Evolutionary conservation across 495 filamentous ascomycete species (phyloP).

Genomic region (Podospora tetraspora): DNA sequence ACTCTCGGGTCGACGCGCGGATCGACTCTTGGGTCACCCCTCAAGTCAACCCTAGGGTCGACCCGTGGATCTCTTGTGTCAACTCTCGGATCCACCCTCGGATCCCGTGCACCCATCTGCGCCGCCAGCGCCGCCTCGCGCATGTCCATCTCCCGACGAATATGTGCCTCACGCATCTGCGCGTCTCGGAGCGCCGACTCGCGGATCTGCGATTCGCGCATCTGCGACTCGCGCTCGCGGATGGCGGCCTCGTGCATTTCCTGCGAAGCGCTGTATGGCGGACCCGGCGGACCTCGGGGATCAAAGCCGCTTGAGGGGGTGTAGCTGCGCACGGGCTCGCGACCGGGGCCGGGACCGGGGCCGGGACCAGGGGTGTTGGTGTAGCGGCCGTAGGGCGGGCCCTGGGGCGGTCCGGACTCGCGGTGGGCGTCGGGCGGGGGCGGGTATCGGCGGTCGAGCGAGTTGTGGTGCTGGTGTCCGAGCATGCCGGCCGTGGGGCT

Average conservation of each 20-base stretch:
- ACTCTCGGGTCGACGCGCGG: neutral
- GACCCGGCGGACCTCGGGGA: conserved; percentile 18
- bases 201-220: conserved; percentile 14
- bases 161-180: conserved; percentile 15
- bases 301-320: conserved; percentile 27
- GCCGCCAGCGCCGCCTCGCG: neutral
- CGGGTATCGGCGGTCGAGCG: conserved; percentile 23
- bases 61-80: neutral
- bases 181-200: conserved; percentile 9
- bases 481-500: conserved; percentile 23
- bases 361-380: conserved; percentile 26
- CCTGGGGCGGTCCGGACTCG: conserved; percentile 28
- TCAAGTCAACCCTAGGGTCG: neutral
- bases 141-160: conserved; percentile 14
- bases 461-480: conserved; percentile 25
- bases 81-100: neutral
- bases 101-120: neutral
- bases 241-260: conserved; percentile 14
- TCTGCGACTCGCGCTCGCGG: conserved; percentile 15
- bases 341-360: conserved; percentile 22
- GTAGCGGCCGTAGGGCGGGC: conserved; percentile 26
- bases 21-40: neutral
- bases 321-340: conserved; percentile 25
- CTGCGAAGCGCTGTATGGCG: conserved; percentile 14
- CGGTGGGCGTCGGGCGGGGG: conserved; percentile 16